Base-by-base conservation (phyloP, 2,329 filamentous ascomycete species). In the Epichloe gansuensis region DNA sequence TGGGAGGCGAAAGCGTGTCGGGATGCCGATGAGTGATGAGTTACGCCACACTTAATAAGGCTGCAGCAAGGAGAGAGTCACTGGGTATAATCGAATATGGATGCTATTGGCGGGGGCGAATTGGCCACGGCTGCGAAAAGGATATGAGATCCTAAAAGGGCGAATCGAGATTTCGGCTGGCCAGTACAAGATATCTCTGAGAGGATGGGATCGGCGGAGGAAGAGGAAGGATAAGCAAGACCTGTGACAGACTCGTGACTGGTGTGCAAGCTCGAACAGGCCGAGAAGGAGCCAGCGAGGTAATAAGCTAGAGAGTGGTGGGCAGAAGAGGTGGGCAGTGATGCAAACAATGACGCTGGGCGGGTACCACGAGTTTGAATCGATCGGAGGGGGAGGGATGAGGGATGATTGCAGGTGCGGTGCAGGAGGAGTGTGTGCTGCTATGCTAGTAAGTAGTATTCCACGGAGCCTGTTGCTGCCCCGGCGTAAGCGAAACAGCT, bases 291-390 rank as follows among this genome's bases (percentile, higher is more conserved):
- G 38, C 47, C 47, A 41, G 45, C n/a, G 17, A 49, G n/a, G 25
- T 21, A 21, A 21, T n/a, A 49, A 44, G 43, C 40, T 31, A 38
- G 36, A 36, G 38, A 41, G 43, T 53, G 42, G 49, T 46, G 45
- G 21, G 49, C 35, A 31, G 25, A 27, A 25, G 44, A 44, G 49
- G 46, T 45, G 49, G 47, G 52, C 49, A 49, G 49, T 51, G 52
- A 49, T 51, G 41, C 41, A 51, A 43, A 46, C 49, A 54, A 54
- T 49, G 46, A 51, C 49, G 52, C 43, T 42, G 45, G 25, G 50
- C 23, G 17, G 49, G 35, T 47, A 51, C 47, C 38, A 31, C 48
- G 51, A 46, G 43, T 40, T 39, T 25, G 49, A 51, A 40, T 51
- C 42, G 43, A 46, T 43, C 31, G 42, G 47, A 46, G 25, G 39